These are phyloP conservation scores for Dothideomycetidae sp. DNA, from an alignment of 2,329 filamentous ascomycete species.

Conservation along the genomic window DNA sequence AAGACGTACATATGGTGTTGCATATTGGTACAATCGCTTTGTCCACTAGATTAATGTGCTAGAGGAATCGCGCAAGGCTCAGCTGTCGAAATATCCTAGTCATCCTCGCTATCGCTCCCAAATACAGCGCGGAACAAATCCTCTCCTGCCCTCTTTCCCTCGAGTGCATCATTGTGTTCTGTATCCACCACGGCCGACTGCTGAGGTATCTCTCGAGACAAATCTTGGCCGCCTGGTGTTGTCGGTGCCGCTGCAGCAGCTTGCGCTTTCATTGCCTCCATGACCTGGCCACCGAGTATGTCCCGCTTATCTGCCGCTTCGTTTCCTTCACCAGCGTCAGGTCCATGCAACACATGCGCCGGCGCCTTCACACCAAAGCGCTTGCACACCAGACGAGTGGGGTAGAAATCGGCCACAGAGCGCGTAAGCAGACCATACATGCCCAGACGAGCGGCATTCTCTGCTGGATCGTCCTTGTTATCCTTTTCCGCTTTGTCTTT, in stretches of 20 bases:
- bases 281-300: conserved; percentile 39
- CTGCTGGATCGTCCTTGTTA: conserved; percentile 50
- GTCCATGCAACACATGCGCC: conserved; percentile 47
- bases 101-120: conserved; percentile 50
- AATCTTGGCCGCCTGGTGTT: conserved; percentile 12
- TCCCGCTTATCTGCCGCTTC: conserved; percentile 25
- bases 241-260: conserved; percentile 7
- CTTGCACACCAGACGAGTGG: conserved; percentile 79
- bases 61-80: too few species aligned
- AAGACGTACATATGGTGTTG: too few species aligned
- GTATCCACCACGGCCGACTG: conserved; percentile 42
- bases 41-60: too few species aligned
- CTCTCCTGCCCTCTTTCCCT: conserved; percentile 59
- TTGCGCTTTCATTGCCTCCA: conserved; percentile 37
- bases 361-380: conserved; percentile 79
- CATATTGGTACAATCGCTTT: too few species aligned
- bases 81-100: too few species aligned
- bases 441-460: conserved; percentile 72
- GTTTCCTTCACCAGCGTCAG: conserved; percentile 14
- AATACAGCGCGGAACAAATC: conserved; percentile 88
- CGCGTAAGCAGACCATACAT: conserved; percentile 91
- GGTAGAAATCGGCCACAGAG: conserved; percentile 56
- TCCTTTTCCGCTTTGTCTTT: conserved; percentile 8
- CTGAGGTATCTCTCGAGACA: conserved; percentile 8
- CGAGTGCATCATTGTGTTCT: conserved; percentile 64